These are phyloP conservation scores for Daedalea quercina DNA, from an alignment of 768 basidiomycete genomes.

Conservation along the genomic window DNA sequence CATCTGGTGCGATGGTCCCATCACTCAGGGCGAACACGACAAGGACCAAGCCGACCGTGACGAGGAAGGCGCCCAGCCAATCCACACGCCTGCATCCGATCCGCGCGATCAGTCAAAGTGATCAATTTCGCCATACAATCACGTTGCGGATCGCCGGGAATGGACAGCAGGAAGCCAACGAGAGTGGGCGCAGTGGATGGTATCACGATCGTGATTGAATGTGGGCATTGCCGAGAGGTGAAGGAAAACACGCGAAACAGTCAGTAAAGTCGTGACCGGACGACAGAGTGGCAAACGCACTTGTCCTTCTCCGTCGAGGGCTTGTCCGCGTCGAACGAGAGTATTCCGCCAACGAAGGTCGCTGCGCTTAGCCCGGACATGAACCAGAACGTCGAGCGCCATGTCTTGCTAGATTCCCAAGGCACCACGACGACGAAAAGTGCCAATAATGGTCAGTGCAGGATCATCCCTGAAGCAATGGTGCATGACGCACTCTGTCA, in stretches of 20 bases:
- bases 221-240: too few relatives aligned
- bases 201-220: too few relatives aligned
- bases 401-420: slow-evolving; percentile 24
- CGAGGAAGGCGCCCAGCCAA: slow-evolving; percentile 67
- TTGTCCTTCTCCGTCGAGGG: slow-evolving; percentile 22
- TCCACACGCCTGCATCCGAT: slow-evolving; percentile 43
- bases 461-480: background rate
- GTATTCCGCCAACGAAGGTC: slow-evolving; percentile 43
- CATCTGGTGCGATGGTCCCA: slow-evolving; percentile 48
- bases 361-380: slow-evolving; percentile 49
- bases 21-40: slow-evolving; percentile 71
- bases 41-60: slow-evolving; percentile 60
- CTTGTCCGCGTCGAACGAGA: slow-evolving; percentile 58
- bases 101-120: slow-evolving; percentile 17
- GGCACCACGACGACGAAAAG: too few relatives aligned
- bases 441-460: background rate
- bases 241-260: too few relatives aligned
- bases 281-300: too few relatives aligned
- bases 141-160: background rate
- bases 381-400: slow-evolving; percentile 65
- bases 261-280: too few relatives aligned
- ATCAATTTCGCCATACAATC: background rate
- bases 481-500: slow-evolving; percentile 26
- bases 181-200: too few relatives aligned
- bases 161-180: background rate